Base-by-base conservation (phyloP, 2,329 filamentous ascomycete genomes). In the Myriangium duriaei region DNA sequence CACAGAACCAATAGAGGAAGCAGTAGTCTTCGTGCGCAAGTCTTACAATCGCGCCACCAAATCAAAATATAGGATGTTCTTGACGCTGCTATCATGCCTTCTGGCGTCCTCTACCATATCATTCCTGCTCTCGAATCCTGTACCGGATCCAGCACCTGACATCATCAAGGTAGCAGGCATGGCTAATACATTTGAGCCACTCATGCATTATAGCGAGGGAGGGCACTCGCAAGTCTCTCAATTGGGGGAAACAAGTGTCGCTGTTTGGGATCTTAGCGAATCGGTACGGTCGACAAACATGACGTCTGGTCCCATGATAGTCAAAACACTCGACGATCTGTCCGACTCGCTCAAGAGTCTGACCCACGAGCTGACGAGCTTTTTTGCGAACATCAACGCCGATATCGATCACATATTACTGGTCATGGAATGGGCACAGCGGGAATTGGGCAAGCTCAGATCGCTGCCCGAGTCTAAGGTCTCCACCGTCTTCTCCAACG, bases 371-470 rank as follows among this genome's bases (percentile, higher is more conserved):
- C 72, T 95, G 48, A 93, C 83, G 5, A 79, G 79, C 51, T 95
- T 96, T 65, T 94, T 95, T 57, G 82, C 86, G 36, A 84, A 87
- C 47, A 85, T 96, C 10, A 85, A 95, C 51, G 83, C 85, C 16
- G 88, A 95, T 52, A 81, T 96, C 49, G 88, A 95, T 51, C 79
- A 81, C 43, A 93, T 95, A 48, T 70, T 96, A 24, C 80, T 91
- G 43, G 85, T 92, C 36, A 95, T 96, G 86, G 85, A 94, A 55
- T 95, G 88, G 88, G 83, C 85, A 11, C 81, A 81, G 53, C 77
- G 86, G 47, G 86, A 95, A 57, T 73, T 96, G 11, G 69, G 76
- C 43, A 76, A 77, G 32, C 64, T 91, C 40, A 72, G 76, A 44
- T 67, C 68, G 14, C 63, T 71, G 13, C 74, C 76, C 5, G 69